Evolutionary conservation across 768 basidiomycete genomes (phyloP).

Genomic region (Phanerochaete sordida): DNA sequence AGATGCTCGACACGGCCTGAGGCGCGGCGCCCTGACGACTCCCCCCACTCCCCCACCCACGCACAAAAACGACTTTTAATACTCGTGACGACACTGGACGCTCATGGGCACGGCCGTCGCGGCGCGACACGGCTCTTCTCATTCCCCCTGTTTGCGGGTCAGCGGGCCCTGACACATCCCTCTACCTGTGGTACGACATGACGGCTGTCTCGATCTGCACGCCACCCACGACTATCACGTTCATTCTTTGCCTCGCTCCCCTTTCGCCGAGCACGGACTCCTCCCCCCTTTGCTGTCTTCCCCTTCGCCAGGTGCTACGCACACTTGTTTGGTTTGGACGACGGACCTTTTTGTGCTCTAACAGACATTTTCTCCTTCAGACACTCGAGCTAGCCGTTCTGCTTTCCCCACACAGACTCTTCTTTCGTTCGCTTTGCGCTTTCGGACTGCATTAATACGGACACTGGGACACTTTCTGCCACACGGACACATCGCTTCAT

Average conservation of each 20-base stretch:
- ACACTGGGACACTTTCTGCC: background rate
- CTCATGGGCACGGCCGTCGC: slow-evolving; percentile 8
- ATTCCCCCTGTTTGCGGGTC: background rate
- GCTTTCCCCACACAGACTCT: background rate
- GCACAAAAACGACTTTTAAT: background rate
- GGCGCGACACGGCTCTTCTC: slow-evolving; percentile 8
- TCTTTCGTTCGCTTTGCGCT: background rate
- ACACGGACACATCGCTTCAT: slow-evolving; percentile 2
- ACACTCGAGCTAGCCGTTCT: background rate
- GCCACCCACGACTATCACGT: slow-evolving; percentile 18
- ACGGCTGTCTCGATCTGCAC: slow-evolving; percentile 1
- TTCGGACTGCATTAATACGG: background rate
- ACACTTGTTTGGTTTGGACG: slow-evolving; percentile 5
- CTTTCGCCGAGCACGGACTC: slow-evolving; percentile 11
- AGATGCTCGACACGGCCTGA: slow-evolving; percentile 21
- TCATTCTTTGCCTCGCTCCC: slow-evolving; percentile 6
- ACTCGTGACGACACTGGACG: slow-evolving; percentile 11
- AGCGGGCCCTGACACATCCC: background rate
- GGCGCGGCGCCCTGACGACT: background rate
- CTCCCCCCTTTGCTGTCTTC: background rate
- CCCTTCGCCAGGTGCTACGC: slow-evolving; percentile 5
- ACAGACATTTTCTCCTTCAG: background rate
- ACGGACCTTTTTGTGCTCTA: slow-evolving; percentile 8
- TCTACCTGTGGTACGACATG: slow-evolving; percentile 4
- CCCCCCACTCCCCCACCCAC: background rate